These are phyloP conservation scores for Ziziphus jujuba DNA, from an alignment of 306 rosid species.

Conservation along the genomic window DNA sequence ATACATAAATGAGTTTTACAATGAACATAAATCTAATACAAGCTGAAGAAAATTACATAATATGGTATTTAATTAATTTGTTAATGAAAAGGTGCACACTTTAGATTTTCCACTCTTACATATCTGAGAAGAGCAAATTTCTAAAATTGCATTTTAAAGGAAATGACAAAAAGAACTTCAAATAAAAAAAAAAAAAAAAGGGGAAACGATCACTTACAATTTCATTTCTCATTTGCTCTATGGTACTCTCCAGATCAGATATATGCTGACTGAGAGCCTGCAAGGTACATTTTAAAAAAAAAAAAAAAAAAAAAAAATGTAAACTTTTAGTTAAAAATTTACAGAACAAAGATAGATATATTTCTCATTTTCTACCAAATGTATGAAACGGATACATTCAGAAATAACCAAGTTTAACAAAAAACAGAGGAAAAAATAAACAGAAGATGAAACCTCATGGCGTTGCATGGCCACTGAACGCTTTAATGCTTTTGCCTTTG, in stretches of 20 bases:
- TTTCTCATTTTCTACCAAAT: neutral
- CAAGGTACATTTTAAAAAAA: conserved; percentile 21
- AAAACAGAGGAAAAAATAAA: neutral
- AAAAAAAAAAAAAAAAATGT: conserved; percentile 17
- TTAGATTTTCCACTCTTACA: neutral
- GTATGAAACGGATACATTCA: neutral
- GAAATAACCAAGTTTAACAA: neutral
- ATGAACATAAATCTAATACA: neutral
- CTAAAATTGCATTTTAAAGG: too few relatives aligned
- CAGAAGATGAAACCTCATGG: conserved; percentile 63
- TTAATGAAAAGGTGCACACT: too few relatives aligned
- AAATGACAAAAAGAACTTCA: neutral
- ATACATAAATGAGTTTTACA: neutral
- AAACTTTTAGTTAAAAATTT: conserved; percentile 20
- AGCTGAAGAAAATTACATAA: neutral
- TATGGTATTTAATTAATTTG: neutral
- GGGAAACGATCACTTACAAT: conserved; percentile 55
- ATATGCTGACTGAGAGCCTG: conserved; percentile 97
- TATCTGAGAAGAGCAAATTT: neutral
- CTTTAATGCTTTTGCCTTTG: conserved; percentile 87
- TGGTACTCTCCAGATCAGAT: conserved; percentile 59
- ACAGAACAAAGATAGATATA: conserved; percentile 13
- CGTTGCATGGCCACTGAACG: conserved; percentile 86
- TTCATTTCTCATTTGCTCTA: conserved; percentile 72
- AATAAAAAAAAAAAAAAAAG: too few relatives aligned